Base-by-base conservation (phyloP, 192 early-diverging fungal species). In the Umbelopsis ramanniana region DNA sequence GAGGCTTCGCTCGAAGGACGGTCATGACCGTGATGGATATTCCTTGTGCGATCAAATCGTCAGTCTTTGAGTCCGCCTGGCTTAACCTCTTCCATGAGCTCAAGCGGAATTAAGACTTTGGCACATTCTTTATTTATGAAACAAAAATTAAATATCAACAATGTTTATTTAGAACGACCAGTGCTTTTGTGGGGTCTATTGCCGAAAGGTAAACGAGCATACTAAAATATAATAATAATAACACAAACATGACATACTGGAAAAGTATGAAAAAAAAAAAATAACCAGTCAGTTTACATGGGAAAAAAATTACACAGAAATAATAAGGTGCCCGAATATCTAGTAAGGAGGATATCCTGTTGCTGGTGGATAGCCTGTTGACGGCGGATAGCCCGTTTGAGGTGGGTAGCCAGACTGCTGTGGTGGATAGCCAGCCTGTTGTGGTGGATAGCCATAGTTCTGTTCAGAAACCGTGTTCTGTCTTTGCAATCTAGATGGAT, bases 31-130 rank as follows among this genome's bases (percentile, higher is more conserved):
- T 63, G 57, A 37, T n/a, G 33, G 57, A 63, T 63, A 63, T 17
- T 63, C 57, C 57, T 63, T 63, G 57, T 63, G 57, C 11, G 57
- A 63, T 63, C 57, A 63, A 43, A 63, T 63, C 35, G 23, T 37
- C 29, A 63, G 57, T 63, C 57, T 63, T 63, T 63, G 57, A 63
- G 57, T 63, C 57, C 57, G 57, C 57, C 57, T 63, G 26, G 57
- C 57, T 63, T 63, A 63, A 63, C 33, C 33, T 37, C 57, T 50
- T 37, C 57, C 57, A 63, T 63, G 57, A 63, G 57, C 57, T 35
- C 26, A 63, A 37, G 57, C 57, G 57, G 57, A 63, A 63, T 63
- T 63, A 63, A 63, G 57, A 37, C 57, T 35, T 50, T 35, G 54
- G 33, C 12, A 63, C 57, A 63, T 29, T 63, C 6, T 5, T 63